phyloP scores from a whole-genome alignment of 2,329 filamentous ascomycete genomes.

The Seiridium cupressi region DNA sequence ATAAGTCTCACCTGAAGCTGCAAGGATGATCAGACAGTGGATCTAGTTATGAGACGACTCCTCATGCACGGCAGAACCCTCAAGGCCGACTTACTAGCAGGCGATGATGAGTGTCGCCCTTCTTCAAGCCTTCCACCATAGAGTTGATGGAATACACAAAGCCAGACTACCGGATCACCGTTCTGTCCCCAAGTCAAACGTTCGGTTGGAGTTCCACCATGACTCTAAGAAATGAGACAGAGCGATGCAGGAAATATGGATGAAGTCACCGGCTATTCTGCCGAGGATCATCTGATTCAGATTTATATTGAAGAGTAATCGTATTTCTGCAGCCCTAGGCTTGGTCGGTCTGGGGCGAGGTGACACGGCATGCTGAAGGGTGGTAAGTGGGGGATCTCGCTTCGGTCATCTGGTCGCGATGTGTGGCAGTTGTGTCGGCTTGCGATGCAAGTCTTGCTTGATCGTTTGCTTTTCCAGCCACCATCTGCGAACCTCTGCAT shows the following conservation, averaged over 20 bases:
- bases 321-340: constrained; percentile 4
- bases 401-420: not conserved
- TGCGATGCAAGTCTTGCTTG: not conserved
- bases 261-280: constrained; percentile 28
- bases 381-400: not conserved
- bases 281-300: constrained; percentile 28
- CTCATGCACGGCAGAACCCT: not conserved
- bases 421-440: too few relatives aligned
- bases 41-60: constrained; percentile 1
- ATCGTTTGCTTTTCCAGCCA: not conserved
- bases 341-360: not conserved
- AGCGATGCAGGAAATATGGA: constrained; percentile 21
- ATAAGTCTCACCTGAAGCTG: constrained; percentile 4
- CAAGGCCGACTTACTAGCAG: not conserved
- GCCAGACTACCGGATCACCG: too few relatives aligned
- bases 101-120: not conserved
- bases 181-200: not conserved
- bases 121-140: too few relatives aligned
- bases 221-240: not conserved
- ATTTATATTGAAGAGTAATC: constrained; percentile 14
- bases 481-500: not conserved
- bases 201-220: not conserved
- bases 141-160: too few relatives aligned
- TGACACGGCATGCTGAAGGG: constrained; percentile 1
- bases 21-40: constrained; percentile 5